Evolutionary conservation across 2,329 filamentous ascomycete genomes (phyloP), one percentile per base, ranked within the genome.

Genomic region (Lachnellula willkommii): DNA sequence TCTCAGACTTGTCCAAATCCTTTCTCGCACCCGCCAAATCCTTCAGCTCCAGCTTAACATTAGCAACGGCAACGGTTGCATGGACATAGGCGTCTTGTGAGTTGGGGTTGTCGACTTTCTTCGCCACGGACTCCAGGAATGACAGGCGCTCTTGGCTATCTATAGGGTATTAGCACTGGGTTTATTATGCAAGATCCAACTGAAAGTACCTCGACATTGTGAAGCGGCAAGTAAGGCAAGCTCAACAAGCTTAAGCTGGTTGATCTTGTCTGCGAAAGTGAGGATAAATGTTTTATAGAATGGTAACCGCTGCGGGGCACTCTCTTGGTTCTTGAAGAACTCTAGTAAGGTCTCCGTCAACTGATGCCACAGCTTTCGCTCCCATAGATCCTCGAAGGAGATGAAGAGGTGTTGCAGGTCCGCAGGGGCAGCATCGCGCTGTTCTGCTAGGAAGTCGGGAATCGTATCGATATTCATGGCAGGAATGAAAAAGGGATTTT

Each of bases 321-420:
- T 97, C 70, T 86, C 83, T 46, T 88, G 81, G 66, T 89, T 77
- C 68, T 86, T 85, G 78, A 96, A 99, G 81, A 93, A 96, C 64
- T 89, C 82, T 66, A 96, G 79, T 55, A 99, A 82, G 52, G 87
- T 80, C 70, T 96, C 88, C 37, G 94, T 99, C 65, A 99, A 87
- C 76, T 99, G 92, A 78, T 99, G 94, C 94, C 94, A 99, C 75
- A 99, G 82, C 77, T 96, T 96, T 68, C 93, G 87, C 79, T 99
- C 94, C 94, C 94, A 99, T 70, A 85, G 89, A 72, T 95, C 91
- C 78, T 99, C 94, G 64, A 99, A 96, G 68, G 87, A 84, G 67
- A 99, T 82, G 73, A 96, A 89, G 69, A 89, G 84, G 68, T 87
- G 82, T 75, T 96, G 92, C 52, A 95, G 83, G 72, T 95, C 89